Conservation (phyloP, 768 basidiomycete genomes). For the Omphalotus guepiniiformis region DNA sequence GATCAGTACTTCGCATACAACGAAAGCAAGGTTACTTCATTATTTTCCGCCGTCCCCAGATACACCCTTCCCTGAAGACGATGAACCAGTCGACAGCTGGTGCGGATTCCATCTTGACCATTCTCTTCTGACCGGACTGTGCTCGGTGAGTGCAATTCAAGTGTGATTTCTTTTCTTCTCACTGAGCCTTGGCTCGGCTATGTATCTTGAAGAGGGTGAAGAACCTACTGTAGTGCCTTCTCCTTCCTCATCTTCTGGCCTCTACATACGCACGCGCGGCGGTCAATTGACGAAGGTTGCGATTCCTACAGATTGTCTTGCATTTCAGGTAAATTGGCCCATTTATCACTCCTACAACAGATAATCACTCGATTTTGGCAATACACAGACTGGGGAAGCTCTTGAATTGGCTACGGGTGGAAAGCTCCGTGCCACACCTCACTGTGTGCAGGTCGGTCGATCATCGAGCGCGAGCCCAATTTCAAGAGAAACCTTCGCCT, state of each 20-base stretch:
- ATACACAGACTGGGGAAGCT: conserved; percentile 81
- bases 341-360: not conserved
- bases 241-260: conserved; percentile 75
- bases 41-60: conserved; percentile 77
- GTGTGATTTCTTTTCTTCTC: not conserved
- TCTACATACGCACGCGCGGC: conserved; percentile 87
- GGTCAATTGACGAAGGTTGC: conserved; percentile 76
- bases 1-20: conserved; percentile 74
- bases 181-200: conserved; percentile 47
- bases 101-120: conserved; percentile 97
- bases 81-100: conserved; percentile 79
- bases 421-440: conserved; percentile 85
- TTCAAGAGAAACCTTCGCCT: conserved; percentile 82
- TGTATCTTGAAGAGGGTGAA: conserved; percentile 62
- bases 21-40: conserved; percentile 92
- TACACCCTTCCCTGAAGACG: conserved; percentile 33
- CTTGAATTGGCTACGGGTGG: conserved; percentile 84
- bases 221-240: conserved; percentile 51
- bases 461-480: conserved; percentile 43
- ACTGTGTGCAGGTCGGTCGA: conserved; percentile 80
- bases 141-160: conserved; percentile 51
- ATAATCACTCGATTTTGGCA: not conserved
- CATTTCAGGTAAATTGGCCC: conserved; percentile 55
- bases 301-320: conserved; percentile 81
- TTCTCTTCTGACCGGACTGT: conserved; percentile 86